Evolutionary conservation across 1,284 basidiomycete species (phyloP).

Genomic region (Cerioporus squamosus): DNA sequence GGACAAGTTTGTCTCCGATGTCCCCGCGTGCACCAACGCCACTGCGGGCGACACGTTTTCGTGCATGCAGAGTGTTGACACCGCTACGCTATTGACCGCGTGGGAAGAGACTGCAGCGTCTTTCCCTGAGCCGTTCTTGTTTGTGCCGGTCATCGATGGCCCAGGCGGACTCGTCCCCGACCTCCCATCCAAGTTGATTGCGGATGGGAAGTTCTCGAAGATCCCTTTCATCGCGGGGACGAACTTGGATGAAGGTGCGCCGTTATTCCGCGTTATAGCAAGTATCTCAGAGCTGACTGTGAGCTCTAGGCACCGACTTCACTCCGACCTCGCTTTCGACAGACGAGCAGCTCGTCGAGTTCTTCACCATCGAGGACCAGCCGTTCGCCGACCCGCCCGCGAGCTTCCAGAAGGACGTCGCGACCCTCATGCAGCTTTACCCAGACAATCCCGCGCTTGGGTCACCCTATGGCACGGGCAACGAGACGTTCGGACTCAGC

Average conservation of each 20-base stretch:
- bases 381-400: constrained; percentile 33
- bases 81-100: constrained; percentile 1
- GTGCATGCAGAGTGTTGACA: constrained; percentile 1
- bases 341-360: constrained; percentile 26
- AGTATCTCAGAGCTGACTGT: too few relatives aligned
- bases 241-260: too few relatives aligned
- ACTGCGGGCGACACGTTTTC: neutral
- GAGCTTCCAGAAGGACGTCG: constrained; percentile 16
- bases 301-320: neutral
- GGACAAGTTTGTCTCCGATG: too few relatives aligned
- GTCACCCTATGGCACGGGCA: constrained; percentile 55
- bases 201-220: constrained; percentile 17
- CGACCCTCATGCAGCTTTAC: constrained; percentile 46
- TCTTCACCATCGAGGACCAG: constrained; percentile 18
- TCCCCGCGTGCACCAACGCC: too few relatives aligned
- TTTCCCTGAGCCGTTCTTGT: constrained; percentile 12
- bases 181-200: constrained; percentile 19
- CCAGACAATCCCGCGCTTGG: constrained; percentile 52
- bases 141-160: constrained; percentile 22
- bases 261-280: too few relatives aligned
- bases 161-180: constrained; percentile 17
- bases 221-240: constrained; percentile 10
- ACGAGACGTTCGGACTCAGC: constrained; percentile 51
- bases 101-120: neutral
- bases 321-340: neutral